Conservation (phyloP, 139 green algal genomes). For the Volvox reticuliferus region DNA sequence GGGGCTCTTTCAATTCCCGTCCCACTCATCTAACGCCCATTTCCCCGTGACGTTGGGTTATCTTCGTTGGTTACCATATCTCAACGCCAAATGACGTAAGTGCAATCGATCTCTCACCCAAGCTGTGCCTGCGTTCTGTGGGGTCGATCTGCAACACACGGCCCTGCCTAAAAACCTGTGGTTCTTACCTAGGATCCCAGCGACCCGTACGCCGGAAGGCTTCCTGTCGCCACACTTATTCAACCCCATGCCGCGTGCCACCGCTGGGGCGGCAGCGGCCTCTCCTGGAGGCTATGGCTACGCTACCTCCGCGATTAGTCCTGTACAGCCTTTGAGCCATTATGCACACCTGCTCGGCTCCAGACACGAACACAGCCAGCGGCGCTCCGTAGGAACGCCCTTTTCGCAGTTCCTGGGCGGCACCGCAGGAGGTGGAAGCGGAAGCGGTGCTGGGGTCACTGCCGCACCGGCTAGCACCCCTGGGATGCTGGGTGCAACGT, state of each 20-base stretch:
- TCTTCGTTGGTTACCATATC: too few species aligned
- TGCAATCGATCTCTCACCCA: too few species aligned
- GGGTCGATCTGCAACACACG: too few species aligned
- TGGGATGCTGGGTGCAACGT: constrained; percentile 1
- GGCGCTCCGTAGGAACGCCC: not conserved
- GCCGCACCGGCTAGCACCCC: constrained; percentile 24
- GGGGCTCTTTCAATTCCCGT: too few species aligned
- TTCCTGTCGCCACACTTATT: constrained; percentile 58
- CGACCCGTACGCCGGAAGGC: constrained; percentile 54
- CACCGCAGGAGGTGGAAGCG: not conserved
- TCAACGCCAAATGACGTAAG: too few species aligned
- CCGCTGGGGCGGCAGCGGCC: not conserved
- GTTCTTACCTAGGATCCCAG: not conserved
- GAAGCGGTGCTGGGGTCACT: too few species aligned
- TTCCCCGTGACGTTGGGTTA: too few species aligned
- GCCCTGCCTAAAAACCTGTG: too few species aligned
- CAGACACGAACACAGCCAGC: not conserved
- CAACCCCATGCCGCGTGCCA: constrained; percentile 47
- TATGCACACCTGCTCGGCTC: not conserved
- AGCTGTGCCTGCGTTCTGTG: too few species aligned
- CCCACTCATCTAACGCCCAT: too few species aligned
- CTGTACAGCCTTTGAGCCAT: not conserved
- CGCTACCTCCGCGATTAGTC: not conserved
- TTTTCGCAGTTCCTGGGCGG: not conserved
- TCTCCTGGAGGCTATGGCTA: not conserved